Percentiles rank a stretch among this genome's conserved stretches.
Conservation (phyloP, 768 basidiomycete species). For the Filobasidium floriforme region DNA sequence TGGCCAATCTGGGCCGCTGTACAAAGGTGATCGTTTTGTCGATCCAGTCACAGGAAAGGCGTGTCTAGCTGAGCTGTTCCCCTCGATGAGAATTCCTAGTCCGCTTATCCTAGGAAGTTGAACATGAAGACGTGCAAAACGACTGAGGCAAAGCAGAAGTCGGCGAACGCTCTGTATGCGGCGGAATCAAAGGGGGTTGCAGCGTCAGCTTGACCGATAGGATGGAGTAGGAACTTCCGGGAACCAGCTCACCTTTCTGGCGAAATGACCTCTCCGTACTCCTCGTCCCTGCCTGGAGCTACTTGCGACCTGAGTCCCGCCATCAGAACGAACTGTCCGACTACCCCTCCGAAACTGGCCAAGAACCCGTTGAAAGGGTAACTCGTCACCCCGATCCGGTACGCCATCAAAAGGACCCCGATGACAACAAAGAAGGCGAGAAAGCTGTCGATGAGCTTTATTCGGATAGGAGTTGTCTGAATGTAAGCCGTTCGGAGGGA, state of each 20-base stretch:
- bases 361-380: conserved; percentile 97
- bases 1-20: too few relatives aligned
- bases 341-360: conserved; percentile 83
- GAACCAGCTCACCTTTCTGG: conserved; percentile 66
- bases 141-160: conserved; percentile 90
- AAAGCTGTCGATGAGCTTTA: conserved; percentile 92
- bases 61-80: neutral
- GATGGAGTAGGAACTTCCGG: too few relatives aligned
- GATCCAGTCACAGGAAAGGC: neutral
- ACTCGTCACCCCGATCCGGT: conserved; percentile 82
- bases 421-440: conserved; percentile 84
- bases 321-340: conserved; percentile 93
- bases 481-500: conserved; percentile 52
- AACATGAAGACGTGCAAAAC: conserved; percentile 96
- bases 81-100: neutral
- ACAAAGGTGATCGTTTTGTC: too few relatives aligned
- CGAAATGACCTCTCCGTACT: conserved; percentile 73
- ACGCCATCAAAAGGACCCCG: conserved; percentile 80
- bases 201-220: neutral
- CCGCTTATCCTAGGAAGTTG: conserved; percentile 80
- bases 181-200: neutral
- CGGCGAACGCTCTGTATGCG: conserved; percentile 76
- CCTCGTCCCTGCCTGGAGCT: conserved; percentile 15
- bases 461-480: conserved; percentile 66
- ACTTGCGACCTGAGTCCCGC: conserved; percentile 88